Conservation (phyloP, 2,329 filamentous ascomycete genomes). For the Beauveria medogensis region DNA sequence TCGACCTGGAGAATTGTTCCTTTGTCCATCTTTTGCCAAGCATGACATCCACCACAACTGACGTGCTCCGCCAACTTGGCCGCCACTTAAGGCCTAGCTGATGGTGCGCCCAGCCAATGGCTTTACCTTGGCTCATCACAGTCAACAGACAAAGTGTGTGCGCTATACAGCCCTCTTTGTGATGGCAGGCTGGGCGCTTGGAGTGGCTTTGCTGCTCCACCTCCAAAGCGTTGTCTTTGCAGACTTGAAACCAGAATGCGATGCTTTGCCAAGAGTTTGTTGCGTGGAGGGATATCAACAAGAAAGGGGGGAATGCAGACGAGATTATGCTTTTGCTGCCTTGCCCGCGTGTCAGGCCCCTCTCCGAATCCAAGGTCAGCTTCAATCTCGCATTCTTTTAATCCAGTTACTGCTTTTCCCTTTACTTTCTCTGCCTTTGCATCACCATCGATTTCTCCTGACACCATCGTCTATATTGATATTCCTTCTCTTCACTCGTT, state of each 20-base stretch:
- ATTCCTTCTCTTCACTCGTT: background rate
- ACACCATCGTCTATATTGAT: background rate
- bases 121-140: constrained; percentile 1
- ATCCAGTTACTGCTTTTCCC: background rate
- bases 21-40: background rate
- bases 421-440: background rate
- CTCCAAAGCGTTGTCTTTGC: background rate
- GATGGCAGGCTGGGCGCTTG: background rate
- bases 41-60: background rate
- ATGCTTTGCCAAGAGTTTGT: constrained; percentile 5
- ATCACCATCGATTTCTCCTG: background rate
- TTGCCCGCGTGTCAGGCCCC: background rate
- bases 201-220: constrained; percentile 4
- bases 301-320: background rate
- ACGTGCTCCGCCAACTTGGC: constrained; percentile 1
- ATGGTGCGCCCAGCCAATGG: constrained; percentile 3
- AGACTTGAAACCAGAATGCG: constrained; percentile 5
- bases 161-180: background rate
- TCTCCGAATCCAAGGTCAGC: background rate
- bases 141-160: background rate
- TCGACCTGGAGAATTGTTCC: background rate
- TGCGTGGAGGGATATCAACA: background rate
- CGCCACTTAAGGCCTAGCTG: background rate
- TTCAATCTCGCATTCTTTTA: background rate
- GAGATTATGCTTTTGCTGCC: background rate